Conservation (phyloP, 169 alveolate species). For the Plasmodium knowlesi region DNA sequence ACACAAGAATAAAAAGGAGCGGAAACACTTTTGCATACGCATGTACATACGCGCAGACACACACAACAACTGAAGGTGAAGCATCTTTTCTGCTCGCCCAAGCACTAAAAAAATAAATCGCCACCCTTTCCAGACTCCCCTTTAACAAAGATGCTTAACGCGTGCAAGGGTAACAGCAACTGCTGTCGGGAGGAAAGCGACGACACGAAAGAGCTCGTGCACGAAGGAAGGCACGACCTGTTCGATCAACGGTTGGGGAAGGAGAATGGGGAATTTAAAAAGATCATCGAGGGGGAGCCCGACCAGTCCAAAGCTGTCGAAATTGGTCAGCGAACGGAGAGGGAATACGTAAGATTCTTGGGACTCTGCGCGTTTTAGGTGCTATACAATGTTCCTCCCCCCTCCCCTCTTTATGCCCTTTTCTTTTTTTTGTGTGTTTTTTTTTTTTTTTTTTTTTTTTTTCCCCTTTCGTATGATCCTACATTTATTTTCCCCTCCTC, state of each 20-base stretch:
- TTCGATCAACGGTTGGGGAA: constrained; percentile 48
- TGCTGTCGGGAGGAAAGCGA: constrained; percentile 32
- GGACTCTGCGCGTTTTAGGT: background rate
- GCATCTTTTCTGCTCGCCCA: background rate
- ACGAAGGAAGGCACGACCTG: constrained; percentile 30
- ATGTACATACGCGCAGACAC: background rate
- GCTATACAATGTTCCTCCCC: background rate
- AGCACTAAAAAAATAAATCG: too few relatives aligned
- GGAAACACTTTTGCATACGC: background rate
- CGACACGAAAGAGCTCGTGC: background rate
- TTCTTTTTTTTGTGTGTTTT: background rate
- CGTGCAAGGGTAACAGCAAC: constrained; percentile 37
- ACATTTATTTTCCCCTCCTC: background rate
- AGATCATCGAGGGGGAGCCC: constrained; percentile 71
- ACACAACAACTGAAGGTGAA: background rate
- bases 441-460: background rate
- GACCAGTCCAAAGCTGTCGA: constrained; percentile 78
- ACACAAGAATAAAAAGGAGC: too few relatives aligned
- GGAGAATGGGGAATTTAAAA: constrained; percentile 3
- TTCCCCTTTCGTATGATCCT: too few relatives aligned
- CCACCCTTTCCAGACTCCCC: background rate
- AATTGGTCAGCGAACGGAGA: constrained; percentile 79
- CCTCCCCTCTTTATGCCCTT: background rate
- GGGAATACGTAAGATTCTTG: constrained; percentile 79
- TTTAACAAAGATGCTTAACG: constrained; percentile 38